Evolutionary conservation across 495 filamentous ascomycete species (phyloP), one percentile per base, ranked within the genome.

Genomic region (Friedmanniomyces endolithicus): DNA sequence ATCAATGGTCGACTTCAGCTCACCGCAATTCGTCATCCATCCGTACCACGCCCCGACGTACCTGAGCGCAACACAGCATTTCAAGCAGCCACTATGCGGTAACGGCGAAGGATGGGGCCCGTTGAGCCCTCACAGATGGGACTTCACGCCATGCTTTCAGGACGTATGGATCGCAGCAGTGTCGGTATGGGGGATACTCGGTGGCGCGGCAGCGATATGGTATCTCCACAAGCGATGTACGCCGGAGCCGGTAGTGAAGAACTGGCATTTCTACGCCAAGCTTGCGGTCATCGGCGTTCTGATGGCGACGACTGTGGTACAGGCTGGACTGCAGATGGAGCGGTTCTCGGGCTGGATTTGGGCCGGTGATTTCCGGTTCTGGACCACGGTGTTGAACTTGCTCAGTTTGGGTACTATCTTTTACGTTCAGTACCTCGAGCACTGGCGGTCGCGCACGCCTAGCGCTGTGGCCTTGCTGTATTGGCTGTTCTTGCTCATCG

Each of bases 241-340:
- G 25, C 75, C 83, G 29, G 75, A 76, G 39, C 78, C 77, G 0
- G 77, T 92, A 20, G 69, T 75, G 31, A 92, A 87, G 72, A 84
- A 95, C 68, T 95, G 89, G 90, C 90, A 94, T 67, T 97, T 96
- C 68, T 95, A 88, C 74, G 73, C 80, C 12, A 97, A 97, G 67
- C 75, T 95, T 75, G 71, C 71, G 12, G 75, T 95, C 11, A 78
- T 95, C 43, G 78, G 75, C 46, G 76, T 81, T 50, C 72, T 95
- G 60, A 72, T 85, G 50, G 70, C 80, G 57, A 75, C 84, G 39
- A 80, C 84, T 46, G 77, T 75, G 20, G 74, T 86, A 14, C 85
- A 95, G 67, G 81, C 88, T 34, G 79, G 72, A 20, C 75, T 95
- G 19, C 87, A 96, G 72, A 83, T 89, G 63, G 68, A 82, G 64